These are phyloP conservation scores for Diaporthe humulicola DNA, from an alignment of 2,329 filamentous ascomycete genomes.

Conservation along the genomic window DNA sequence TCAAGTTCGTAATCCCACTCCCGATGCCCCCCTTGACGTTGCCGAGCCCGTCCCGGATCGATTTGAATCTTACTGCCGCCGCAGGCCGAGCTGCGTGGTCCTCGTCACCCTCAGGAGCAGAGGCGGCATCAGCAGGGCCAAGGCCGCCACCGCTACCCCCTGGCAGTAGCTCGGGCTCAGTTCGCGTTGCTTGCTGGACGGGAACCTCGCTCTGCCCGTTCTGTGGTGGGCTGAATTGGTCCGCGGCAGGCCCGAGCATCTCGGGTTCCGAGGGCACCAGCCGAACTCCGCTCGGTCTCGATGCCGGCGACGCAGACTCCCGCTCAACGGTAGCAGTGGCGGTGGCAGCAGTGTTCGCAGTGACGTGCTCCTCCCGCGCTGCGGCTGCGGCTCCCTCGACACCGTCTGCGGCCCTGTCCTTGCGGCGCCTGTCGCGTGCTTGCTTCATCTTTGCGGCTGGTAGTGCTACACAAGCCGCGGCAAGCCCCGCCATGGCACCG, in stretches of 20 bases:
- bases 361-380: constrained; percentile 1
- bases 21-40: constrained; percentile 6
- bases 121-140: not conserved
- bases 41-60: constrained; percentile 15
- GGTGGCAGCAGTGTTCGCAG: not conserved
- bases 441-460: constrained; percentile 28
- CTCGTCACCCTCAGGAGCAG: not conserved
- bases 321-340: not conserved
- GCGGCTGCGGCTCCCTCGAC: constrained; percentile 1
- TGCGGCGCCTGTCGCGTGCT: constrained; percentile 28
- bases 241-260: not conserved
- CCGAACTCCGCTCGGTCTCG: not conserved
- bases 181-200: not conserved
- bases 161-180: not conserved
- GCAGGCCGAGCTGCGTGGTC: not conserved
- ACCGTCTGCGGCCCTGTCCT: constrained; percentile 6
- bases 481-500: constrained; percentile 26
- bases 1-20: constrained; percentile 17
- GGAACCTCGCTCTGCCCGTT: constrained; percentile 32
- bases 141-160: not conserved
- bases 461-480: constrained; percentile 17
- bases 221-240: constrained; percentile 18
- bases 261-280: constrained; percentile 18
- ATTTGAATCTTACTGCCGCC: constrained; percentile 23
- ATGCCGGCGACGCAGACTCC: not conserved